Conservation (phyloP, 306 rosid species). For the Vigna mungo region DNA sequence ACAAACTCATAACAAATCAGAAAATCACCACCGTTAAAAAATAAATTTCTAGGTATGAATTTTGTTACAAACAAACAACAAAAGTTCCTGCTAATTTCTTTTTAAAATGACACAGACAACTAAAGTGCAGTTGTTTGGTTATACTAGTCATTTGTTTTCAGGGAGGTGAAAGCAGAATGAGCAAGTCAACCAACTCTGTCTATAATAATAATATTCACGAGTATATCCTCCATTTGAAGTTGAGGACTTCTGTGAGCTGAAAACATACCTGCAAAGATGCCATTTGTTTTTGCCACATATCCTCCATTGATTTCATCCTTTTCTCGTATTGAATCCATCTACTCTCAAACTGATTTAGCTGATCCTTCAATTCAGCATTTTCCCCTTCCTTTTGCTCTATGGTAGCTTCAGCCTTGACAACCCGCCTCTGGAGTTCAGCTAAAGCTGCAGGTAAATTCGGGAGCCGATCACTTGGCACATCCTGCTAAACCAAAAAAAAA, state of each 20-base stretch:
- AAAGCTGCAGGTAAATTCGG: conserved; percentile 62
- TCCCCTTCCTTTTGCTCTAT: conserved; percentile 88
- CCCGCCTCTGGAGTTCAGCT: conserved; percentile 76
- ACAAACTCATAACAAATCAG: neutral
- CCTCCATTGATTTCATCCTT: conserved; percentile 96
- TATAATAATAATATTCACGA: conserved; percentile 9
- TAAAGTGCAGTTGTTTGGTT: neutral
- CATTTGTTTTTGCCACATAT: conserved; percentile 95
- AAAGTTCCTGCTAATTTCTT: conserved; percentile 8
- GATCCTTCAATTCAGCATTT: conserved; percentile 79
- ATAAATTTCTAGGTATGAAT: neutral
- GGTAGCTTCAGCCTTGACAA: conserved; percentile 74
- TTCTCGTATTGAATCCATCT: conserved; percentile 93
- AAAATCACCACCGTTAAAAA: neutral
- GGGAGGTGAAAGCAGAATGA: neutral
- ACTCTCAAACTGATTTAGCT: conserved; percentile 69
- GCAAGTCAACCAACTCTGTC: conserved; percentile 4
- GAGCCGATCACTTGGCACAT: conserved; percentile 46
- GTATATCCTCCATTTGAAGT: neutral
- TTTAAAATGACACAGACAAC: neutral
- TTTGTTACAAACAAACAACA: conserved; percentile 5
- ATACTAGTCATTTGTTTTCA: neutral
- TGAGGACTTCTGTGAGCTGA: conserved; percentile 38
- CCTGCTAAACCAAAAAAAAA: conserved; percentile 50
- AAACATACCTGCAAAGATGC: conserved; percentile 90